These are phyloP conservation scores for Trametes cubensis DNA, from an alignment of 768 basidiomycete species.

Conservation along the genomic window DNA sequence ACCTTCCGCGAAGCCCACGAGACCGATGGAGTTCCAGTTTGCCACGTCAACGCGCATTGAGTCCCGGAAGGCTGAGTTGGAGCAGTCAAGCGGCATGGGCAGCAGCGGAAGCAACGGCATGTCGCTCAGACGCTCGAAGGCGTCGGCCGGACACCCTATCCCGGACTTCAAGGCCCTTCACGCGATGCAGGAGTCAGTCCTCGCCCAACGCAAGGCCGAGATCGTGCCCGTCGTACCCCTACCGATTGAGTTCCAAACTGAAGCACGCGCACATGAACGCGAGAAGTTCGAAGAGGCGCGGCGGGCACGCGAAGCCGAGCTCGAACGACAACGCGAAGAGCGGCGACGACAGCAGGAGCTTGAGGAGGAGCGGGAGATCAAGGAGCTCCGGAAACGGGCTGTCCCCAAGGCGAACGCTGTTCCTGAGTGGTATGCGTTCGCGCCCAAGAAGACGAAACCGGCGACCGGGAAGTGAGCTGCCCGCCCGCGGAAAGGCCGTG, in stretches of 20 bases:
- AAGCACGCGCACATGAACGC: constrained; percentile 60
- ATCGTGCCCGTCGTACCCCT: constrained; percentile 51
- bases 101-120: constrained; percentile 6
- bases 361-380: constrained; percentile 62
- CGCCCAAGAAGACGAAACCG: constrained; percentile 55
- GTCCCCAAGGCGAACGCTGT: constrained; percentile 72
- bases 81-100: constrained; percentile 27
- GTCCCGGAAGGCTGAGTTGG: constrained; percentile 45
- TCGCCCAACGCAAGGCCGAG: constrained; percentile 49
- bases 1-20: constrained; percentile 32
- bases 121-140: constrained; percentile 20
- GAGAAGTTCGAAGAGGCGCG: constrained; percentile 64
- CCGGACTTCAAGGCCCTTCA: constrained; percentile 62
- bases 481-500: not conserved
- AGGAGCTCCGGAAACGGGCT: constrained; percentile 61
- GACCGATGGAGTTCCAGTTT: constrained; percentile 57
- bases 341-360: constrained; percentile 48
- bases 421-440: constrained; percentile 76
- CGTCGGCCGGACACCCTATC: constrained; percentile 37
- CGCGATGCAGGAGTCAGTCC: constrained; percentile 44
- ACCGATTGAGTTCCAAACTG: constrained; percentile 54
- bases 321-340: constrained; percentile 50
- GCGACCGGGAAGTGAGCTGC: constrained; percentile 19
- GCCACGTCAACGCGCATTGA: constrained; percentile 51
- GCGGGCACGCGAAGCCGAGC: constrained; percentile 57